Base-by-base conservation (phyloP, 345 rosid species). In the Arabidopsis suecica region DNA sequence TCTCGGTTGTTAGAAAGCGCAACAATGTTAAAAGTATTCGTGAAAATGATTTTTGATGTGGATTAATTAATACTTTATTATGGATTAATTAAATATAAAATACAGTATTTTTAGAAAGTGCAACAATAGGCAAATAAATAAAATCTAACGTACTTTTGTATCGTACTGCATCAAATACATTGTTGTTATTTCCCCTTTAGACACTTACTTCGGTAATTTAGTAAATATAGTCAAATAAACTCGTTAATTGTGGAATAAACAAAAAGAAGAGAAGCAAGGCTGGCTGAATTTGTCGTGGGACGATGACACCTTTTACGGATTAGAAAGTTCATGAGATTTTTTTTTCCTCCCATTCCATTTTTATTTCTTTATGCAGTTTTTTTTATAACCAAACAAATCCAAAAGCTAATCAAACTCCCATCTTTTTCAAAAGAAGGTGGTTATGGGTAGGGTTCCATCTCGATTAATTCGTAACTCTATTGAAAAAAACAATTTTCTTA, bases 261-360 rank as follows among this genome's bases (percentile, higher is more conserved):
- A 55, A 28, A 65, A 25, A 49, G 22, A 58, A 34, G 25, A 58
- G 12, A 61, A 50, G 33, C 47, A 65, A 55, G 33, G 72, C 48
- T 74, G 65, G 58, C 72, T 57, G 42, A 48, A 37, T 74, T 74
- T 74, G 66, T 74, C 66, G 49, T 56, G 32, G 49, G 42, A 13
- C 72, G 66, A 74, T 57, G 66, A 74, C 78, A 74, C 66, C 78
- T 45, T 57, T 74, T 66, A 49, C 67, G 67, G 72, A 66, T 38
- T 74, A 66, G 72, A 57, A 57, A 58, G 44, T 36, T 66, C 61
- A 74, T 37, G 36, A 16, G 13, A 58, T 74, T 74, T 66, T 58
- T 0, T 58, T 61, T 34, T 23, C 47, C 36, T 45, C 30, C 55
- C 14, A 23, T 53, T 34, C 41, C 11, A 22, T 38, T 32, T 67